These are phyloP conservation scores for Syncephalis plumigaleata DNA, from an alignment of 371 early-diverging fungal genomes.

Conservation along the genomic window DNA sequence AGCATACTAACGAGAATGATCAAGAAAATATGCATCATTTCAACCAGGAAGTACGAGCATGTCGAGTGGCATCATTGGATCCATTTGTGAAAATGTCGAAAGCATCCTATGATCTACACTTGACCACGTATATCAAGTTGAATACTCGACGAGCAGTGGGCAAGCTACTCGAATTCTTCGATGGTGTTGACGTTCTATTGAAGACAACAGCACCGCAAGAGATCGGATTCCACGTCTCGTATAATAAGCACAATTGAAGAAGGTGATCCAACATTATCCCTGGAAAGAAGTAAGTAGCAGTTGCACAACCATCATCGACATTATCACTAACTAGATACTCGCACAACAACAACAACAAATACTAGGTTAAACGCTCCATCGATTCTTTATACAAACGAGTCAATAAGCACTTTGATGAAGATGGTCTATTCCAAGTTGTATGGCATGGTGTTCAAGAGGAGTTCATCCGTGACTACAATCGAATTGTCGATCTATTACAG, in stretches of 20 bases:
- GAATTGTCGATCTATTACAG: conserved; percentile 59
- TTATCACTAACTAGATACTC: no score
- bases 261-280: conserved; percentile 66
- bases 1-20: no score
- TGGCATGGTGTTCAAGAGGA: conserved; percentile 89
- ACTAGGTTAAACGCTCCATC: conserved; percentile 54
- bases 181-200: conserved; percentile 69
- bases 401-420: conserved; percentile 85
- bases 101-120: conserved; percentile 56
- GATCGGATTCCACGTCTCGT: conserved; percentile 65
- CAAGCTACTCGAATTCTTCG: conserved; percentile 85
- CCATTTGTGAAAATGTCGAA: conserved; percentile 72
- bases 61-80: conserved; percentile 41
- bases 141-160: conserved; percentile 78
- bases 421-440: conserved; percentile 65
- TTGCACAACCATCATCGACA: not conserved
- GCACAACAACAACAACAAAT: not conserved
- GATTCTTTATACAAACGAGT: conserved; percentile 75
- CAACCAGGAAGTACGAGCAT: conserved; percentile 38
- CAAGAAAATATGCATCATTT: conserved; percentile 87
- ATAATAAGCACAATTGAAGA: conserved; percentile 69
- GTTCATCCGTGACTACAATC: conserved; percentile 57
- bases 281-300: conserved; percentile 45
- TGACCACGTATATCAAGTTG: conserved; percentile 65
- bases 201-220: conserved; percentile 63